A percentile compares a stretch with the other conserved stretches of the same genome.
phyloP scores from a whole-genome alignment of 1,284 basidiomycete genomes.

The Volvariella surrecta region DNA sequence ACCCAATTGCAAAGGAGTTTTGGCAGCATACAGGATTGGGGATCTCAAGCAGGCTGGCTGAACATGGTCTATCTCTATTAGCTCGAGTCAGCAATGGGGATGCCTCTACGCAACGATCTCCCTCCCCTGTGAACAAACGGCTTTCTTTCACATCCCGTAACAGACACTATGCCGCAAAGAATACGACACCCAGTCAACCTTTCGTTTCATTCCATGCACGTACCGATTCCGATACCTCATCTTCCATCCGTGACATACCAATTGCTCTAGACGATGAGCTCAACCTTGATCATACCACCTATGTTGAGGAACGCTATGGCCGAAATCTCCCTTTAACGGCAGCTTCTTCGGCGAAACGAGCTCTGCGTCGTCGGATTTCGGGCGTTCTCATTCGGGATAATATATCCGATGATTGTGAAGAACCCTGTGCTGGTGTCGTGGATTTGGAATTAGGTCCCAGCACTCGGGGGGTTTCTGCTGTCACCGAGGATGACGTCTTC shows the following conservation, averaged over 20 bases:
- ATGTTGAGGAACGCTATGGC: conserved; percentile 93
- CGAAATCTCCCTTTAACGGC: conserved; percentile 80
- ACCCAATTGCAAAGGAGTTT: conserved; percentile 78
- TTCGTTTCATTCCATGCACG: conserved; percentile 9
- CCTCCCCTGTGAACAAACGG: conserved; percentile 21
- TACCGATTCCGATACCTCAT: too few species aligned
- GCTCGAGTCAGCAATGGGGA: conserved; percentile 21
- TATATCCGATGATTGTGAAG: conserved; percentile 25
- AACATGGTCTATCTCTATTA: conserved; percentile 70
- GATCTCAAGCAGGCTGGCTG: conserved; percentile 83
- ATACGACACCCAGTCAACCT: conserved; percentile 8
- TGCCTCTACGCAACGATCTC: conserved; percentile 5
- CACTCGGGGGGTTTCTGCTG: conserved; percentile 48
- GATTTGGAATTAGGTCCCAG: conserved; percentile 46
- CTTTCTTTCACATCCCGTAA: conserved; percentile 39
- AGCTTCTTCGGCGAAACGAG: conserved; percentile 76
- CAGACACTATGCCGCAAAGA: conserved; percentile 54
- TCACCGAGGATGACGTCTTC: conserved; percentile 83
- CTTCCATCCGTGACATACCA: too few species aligned
- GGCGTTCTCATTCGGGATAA: conserved; percentile 70
- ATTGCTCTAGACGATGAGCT: conserved; percentile 24
- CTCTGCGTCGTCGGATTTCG: conserved; percentile 83
- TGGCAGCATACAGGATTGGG: conserved; percentile 96
- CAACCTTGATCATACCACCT: conserved; percentile 42
- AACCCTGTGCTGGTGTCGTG: conserved; percentile 35